Percentiles rank a stretch among this genome's conserved stretches.
phyloP scores from a whole-genome alignment of 768 basidiomycete genomes.

The Pluteus cervinus region DNA sequence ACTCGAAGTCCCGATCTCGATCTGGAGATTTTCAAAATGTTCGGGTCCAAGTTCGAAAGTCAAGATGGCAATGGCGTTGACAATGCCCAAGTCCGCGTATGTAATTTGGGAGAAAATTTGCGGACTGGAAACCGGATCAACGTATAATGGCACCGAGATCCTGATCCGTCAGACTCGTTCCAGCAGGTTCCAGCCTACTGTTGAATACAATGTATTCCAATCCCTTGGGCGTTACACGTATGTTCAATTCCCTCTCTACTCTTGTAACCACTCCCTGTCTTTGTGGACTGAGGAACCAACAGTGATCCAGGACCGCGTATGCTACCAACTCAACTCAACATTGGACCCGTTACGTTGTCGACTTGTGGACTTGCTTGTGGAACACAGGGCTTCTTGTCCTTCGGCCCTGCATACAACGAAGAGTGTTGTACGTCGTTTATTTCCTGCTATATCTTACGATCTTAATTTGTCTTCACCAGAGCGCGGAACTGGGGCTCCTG shows the following conservation, averaged over 20 bases:
- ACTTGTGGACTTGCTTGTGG: slow-evolving; percentile 10
- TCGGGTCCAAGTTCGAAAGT: no score
- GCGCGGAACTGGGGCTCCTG: neutral
- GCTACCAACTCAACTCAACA: slow-evolving; percentile 3
- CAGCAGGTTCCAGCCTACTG: no score
- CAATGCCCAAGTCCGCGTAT: no score
- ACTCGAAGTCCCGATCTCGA: no score
- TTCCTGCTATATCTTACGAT: neutral
- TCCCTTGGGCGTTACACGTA: slow-evolving; percentile 14
- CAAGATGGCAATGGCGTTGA: no score
- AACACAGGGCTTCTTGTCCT: slow-evolving; percentile 6
- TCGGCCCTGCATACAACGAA: slow-evolving; percentile 10
- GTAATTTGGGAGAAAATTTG: slow-evolving; percentile 9
- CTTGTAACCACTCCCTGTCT: neutral
- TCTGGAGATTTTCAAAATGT: no score
- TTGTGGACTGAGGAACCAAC: slow-evolving; percentile 1
- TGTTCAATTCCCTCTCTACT: neutral
- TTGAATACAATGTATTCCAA: slow-evolving; percentile 4
- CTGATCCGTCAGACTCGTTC: slow-evolving; percentile 2
- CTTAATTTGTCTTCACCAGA: neutral
- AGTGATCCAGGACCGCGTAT: slow-evolving; percentile 8
- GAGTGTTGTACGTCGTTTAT: slow-evolving; percentile 13
- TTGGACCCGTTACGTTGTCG: slow-evolving; percentile 8
- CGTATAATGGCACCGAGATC: slow-evolving; percentile 3
- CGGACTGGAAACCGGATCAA: slow-evolving; percentile 7